Evolutionary conservation across 179 eudicot genomes (phyloP).

Genomic region (Spinacia oleracea): DNA sequence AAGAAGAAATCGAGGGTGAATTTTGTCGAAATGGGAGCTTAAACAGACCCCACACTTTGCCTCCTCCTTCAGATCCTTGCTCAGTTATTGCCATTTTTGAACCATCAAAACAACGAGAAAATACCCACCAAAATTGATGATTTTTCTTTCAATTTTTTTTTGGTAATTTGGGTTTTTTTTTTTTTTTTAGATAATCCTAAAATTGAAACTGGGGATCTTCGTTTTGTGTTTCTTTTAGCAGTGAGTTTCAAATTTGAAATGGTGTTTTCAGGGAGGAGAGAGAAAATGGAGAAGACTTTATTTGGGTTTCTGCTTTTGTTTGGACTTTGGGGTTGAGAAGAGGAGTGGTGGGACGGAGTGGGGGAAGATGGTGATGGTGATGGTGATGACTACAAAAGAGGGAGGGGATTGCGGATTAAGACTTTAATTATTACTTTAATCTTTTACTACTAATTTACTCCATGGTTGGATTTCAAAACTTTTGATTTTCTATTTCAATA

Average conservation of each 20-base stretch:
- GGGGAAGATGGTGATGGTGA: constrained; percentile 6
- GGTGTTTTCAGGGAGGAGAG: neutral
- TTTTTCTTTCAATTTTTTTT: neutral
- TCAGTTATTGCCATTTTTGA: constrained; percentile 45
- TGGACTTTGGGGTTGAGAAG: neutral
- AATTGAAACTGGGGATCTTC: neutral
- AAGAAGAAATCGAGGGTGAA: constrained; percentile 1
- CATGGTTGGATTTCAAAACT: neutral
- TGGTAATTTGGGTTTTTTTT: neutral
- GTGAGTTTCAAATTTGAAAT: neutral
- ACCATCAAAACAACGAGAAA: neutral
- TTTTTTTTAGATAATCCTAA: neutral
- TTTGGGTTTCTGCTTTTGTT: neutral
- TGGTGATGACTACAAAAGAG: neutral
- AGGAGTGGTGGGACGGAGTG: constrained; percentile 13
- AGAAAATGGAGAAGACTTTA: neutral
- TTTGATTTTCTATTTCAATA: neutral
- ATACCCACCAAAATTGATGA: neutral
- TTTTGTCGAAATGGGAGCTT: constrained; percentile 50
- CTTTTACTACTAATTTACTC: neutral
- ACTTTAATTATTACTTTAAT: no score
- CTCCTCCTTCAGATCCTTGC: constrained; percentile 25
- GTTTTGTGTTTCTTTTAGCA: neutral
- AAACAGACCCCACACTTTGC: constrained; percentile 47
- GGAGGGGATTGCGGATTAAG: constrained; percentile 14